phyloP scores from a whole-genome alignment of 306 rosid species.

The Cyamopsis tetragonoloba region DNA sequence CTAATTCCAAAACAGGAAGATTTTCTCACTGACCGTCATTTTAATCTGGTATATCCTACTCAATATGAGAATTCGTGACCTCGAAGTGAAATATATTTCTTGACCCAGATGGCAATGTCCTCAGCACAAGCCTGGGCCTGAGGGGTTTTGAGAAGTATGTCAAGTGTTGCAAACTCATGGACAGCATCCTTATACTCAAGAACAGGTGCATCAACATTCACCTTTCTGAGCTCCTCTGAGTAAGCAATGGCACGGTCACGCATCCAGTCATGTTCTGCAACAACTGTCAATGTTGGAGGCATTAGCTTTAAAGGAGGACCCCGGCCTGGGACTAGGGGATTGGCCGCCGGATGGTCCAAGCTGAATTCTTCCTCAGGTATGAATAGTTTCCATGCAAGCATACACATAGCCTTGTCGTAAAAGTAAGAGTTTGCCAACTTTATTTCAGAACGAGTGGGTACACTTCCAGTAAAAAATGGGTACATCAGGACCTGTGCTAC shows the following conservation, averaged over 20 bases:
- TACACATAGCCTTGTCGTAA: slow-evolving; percentile 91
- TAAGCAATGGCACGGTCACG: slow-evolving; percentile 96
- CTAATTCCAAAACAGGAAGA: slow-evolving; percentile 21
- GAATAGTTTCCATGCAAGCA: slow-evolving; percentile 90
- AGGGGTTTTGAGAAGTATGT: slow-evolving; percentile 84
- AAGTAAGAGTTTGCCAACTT: slow-evolving; percentile 91
- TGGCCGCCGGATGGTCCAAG: slow-evolving; percentile 89
- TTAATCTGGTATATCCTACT: slow-evolving; percentile 22
- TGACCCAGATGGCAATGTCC: slow-evolving; percentile 95
- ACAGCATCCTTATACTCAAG: slow-evolving; percentile 91
- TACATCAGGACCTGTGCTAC: slow-evolving; percentile 89
- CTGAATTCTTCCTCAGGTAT: slow-evolving; percentile 78
- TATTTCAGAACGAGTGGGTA: slow-evolving; percentile 89
- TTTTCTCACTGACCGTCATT: slow-evolving; percentile 15
- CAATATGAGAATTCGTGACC: slow-evolving; percentile 96
- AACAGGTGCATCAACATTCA: slow-evolving; percentile 83
- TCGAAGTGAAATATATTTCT: slow-evolving; percentile 84
- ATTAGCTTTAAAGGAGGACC: slow-evolving; percentile 78
- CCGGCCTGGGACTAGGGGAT: slow-evolving; percentile 67
- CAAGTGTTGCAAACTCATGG: slow-evolving; percentile 92
- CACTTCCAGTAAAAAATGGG: slow-evolving; percentile 82
- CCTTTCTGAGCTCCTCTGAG: slow-evolving; percentile 93
- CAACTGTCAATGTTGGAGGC: slow-evolving; percentile 94
- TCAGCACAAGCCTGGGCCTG: slow-evolving; percentile 91
- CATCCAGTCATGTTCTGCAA: slow-evolving; percentile 98